A percentile compares a stretch with the other conserved stretches of the same genome.
phyloP scores from a whole-genome alignment of 2,329 filamentous ascomycete genomes.

The Pseudogymnoascus sp. region DNA sequence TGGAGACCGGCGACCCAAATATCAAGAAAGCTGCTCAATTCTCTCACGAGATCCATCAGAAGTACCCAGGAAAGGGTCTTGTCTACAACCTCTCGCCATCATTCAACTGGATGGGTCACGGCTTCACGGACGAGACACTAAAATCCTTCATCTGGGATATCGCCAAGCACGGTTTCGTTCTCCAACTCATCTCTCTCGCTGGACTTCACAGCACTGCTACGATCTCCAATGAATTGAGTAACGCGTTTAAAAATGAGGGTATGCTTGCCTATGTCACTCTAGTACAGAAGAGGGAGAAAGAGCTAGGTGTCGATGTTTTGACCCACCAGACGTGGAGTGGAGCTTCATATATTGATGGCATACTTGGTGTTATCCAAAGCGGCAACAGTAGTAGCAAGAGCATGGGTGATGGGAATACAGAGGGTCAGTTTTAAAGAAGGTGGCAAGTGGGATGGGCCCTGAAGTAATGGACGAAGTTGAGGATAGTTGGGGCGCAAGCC shows the following conservation, averaged over 20 bases:
- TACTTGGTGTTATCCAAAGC: conserved; percentile 82
- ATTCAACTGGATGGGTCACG: conserved; percentile 98
- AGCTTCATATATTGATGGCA: conserved; percentile 74
- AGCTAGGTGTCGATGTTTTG: conserved; percentile 43
- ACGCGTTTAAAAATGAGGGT: conserved; percentile 77
- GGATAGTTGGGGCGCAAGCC: no score
- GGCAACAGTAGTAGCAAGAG: conserved; percentile 83
- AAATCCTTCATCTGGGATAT: conserved; percentile 96
- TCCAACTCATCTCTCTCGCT: conserved; percentile 60
- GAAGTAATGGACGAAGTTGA: no score
- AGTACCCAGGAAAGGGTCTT: conserved; percentile 71
- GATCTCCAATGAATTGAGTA: conserved; percentile 69
- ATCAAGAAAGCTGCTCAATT: conserved; percentile 70
- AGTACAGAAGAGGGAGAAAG: conserved; percentile 84
- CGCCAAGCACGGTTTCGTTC: conserved; percentile 72
- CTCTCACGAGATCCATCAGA: conserved; percentile 63
- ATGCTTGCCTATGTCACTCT: conserved; percentile 98
- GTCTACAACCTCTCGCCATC: conserved; percentile 95
- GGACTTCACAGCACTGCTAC: conserved; percentile 59
- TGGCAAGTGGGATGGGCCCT: no score
- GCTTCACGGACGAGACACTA: conserved; percentile 74
- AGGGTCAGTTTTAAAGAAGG: conserved; percentile 55
- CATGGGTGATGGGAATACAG: conserved; percentile 93
- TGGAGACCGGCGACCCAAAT: conserved; percentile 86
- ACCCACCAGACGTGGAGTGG: conserved; percentile 46